A percentile compares a stretch with the other conserved stretches of the same genome.
Evolutionary conservation across 306 rosid species (phyloP).

Genomic region (Quercus robur): DNA sequence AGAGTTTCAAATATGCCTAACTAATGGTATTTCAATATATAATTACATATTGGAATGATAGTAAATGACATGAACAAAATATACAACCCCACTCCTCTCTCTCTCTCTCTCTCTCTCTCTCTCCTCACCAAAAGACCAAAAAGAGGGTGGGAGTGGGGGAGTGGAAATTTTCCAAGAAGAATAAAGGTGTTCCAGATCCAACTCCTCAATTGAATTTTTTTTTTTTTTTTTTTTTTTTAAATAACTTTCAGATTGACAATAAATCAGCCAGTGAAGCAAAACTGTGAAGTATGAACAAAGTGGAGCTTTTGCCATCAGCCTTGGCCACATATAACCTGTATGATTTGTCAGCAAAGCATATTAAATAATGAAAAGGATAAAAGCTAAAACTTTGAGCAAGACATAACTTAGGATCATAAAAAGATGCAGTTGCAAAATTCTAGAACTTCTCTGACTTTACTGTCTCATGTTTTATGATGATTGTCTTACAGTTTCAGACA

Average conservation of each 20-base stretch:
- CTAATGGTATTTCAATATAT: slow-evolving; percentile 7
- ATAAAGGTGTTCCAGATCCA: neutral
- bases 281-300: neutral
- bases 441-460: neutral
- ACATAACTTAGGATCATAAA: neutral
- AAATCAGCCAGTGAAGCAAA: slow-evolving; percentile 9
- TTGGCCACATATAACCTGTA: slow-evolving; percentile 25
- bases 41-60: neutral
- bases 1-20: neutral
- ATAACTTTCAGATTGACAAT: slow-evolving; percentile 20
- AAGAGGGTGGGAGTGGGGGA: neutral
- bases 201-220: slow-evolving; percentile 21
- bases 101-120: too few species aligned
- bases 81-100: neutral
- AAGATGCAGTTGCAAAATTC: neutral
- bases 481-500: neutral
- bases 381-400: neutral
- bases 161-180: neutral
- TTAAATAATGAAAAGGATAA: neutral
- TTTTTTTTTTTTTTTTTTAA: neutral
- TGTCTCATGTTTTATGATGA: neutral
- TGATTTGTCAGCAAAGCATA: slow-evolving; percentile 12
- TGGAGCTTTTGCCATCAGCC: slow-evolving; percentile 6
- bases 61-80: neutral
- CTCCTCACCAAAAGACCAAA: neutral